Conservation (phyloP, 768 basidiomycete species). For the Cystoderma amianthinum region DNA sequence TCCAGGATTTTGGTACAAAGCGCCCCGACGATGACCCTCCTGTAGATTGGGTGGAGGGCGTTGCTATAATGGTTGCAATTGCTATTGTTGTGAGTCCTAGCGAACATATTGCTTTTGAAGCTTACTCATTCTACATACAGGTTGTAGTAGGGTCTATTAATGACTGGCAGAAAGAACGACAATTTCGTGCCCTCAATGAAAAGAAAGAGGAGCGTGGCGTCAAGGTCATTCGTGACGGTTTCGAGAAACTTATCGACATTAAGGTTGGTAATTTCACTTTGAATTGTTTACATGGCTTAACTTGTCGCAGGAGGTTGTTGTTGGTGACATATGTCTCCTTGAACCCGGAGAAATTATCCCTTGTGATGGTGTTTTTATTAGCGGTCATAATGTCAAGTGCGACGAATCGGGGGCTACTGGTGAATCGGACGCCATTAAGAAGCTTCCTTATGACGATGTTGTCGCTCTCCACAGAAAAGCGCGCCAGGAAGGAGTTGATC, state of each 20-base stretch:
- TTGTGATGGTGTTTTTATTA: slow-evolving; percentile 91
- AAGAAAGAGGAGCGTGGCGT: slow-evolving; percentile 92
- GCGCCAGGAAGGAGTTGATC: slow-evolving; percentile 16
- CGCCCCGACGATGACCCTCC: slow-evolving; percentile 54
- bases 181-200: slow-evolving; percentile 88
- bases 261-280: slow-evolving; percentile 40
- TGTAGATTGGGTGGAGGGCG: slow-evolving; percentile 97
- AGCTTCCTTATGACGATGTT: slow-evolving; percentile 73
- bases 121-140: slow-evolving; percentile 31
- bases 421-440: slow-evolving; percentile 93
- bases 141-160: slow-evolving; percentile 90
- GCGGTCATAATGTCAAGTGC: slow-evolving; percentile 90
- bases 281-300: slow-evolving; percentile 7
- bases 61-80: slow-evolving; percentile 73
- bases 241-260: slow-evolving; percentile 71
- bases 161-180: slow-evolving; percentile 98
- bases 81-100: slow-evolving; percentile 57
- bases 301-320: slow-evolving; percentile 74
- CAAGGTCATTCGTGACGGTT: slow-evolving; percentile 72
- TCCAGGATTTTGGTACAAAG: slow-evolving; percentile 83
- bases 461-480: slow-evolving; percentile 38
- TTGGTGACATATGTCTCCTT: slow-evolving; percentile 86
- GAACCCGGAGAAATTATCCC: slow-evolving; percentile 97
- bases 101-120: neutral
- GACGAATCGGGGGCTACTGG: slow-evolving; percentile 97